A percentile compares a stretch with the other conserved stretches of the same genome.
phyloP scores from a whole-genome alignment of 225 moss, liverwort and hornwort species.

The Lunularia cruciata region DNA sequence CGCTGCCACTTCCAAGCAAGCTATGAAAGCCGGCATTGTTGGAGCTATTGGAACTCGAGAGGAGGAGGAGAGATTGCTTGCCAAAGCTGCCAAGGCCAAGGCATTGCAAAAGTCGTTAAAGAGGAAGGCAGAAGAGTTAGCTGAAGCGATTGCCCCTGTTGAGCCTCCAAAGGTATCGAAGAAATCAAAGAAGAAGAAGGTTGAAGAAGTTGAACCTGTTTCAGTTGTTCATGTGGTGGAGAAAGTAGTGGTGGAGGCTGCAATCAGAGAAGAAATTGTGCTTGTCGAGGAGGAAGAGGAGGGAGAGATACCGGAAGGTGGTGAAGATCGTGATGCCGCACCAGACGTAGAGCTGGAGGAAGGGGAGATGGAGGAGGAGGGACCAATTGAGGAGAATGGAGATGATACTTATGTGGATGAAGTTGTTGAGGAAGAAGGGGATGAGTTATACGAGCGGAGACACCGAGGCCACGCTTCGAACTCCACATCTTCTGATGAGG shows the following conservation, averaged over 20 bases:
- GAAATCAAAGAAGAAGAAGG: slow-evolving; percentile 30
- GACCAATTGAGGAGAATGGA: slow-evolving; percentile 17
- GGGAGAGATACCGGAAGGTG: slow-evolving; percentile 61
- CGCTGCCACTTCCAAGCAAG: slow-evolving; percentile 92
- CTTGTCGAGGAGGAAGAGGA: slow-evolving; percentile 76
- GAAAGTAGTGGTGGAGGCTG: slow-evolving; percentile 51
- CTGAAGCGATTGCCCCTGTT: not conserved
- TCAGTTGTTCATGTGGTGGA: slow-evolving; percentile 44
- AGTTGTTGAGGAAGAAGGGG: slow-evolving; percentile 44
- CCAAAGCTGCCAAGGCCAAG: slow-evolving; percentile 68
- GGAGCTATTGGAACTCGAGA: slow-evolving; percentile 87
- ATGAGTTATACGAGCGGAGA: slow-evolving; percentile 48
- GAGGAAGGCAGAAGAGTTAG: slow-evolving; percentile 27
- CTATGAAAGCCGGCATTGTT: slow-evolving; percentile 82
- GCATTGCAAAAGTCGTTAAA: slow-evolving; percentile 34
- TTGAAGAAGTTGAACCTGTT: slow-evolving; percentile 11
- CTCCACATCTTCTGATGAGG: slow-evolving; percentile 61
- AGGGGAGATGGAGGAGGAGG: slow-evolving; percentile 54
- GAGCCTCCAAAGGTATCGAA: slow-evolving; percentile 20
- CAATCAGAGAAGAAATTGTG: slow-evolving; percentile 44
- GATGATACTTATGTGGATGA: slow-evolving; percentile 25
- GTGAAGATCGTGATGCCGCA: slow-evolving; percentile 48
- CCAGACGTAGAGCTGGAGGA: slow-evolving; percentile 65
- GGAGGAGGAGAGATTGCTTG: slow-evolving; percentile 77
- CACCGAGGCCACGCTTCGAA: slow-evolving; percentile 47